Evolutionary conservation across 2,329 filamentous ascomycete species (phyloP).

Genomic region (Hypoxylon sp.): DNA sequence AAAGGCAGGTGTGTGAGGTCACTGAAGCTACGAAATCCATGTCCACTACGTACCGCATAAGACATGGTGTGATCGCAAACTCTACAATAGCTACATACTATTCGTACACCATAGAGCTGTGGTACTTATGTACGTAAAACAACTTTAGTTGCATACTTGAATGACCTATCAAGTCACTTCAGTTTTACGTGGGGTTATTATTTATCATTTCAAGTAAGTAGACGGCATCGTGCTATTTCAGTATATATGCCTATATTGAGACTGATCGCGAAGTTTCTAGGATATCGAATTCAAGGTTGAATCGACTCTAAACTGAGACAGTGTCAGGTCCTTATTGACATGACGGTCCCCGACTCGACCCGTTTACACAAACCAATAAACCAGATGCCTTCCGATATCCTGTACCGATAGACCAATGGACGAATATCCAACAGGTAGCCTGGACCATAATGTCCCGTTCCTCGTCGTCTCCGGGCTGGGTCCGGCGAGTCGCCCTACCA

Average conservation of each 20-base stretch:
- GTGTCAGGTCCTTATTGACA: slow-evolving; percentile 11
- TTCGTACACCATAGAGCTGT: too few species aligned
- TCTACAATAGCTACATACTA: not conserved
- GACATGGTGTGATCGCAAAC: slow-evolving; percentile 19
- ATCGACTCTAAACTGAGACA: slow-evolving; percentile 3
- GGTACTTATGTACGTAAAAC: too few species aligned
- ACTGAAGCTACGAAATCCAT: slow-evolving; percentile 26
- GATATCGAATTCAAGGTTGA: slow-evolving; percentile 18
- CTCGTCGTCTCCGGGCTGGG: slow-evolving; percentile 82
- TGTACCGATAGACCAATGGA: slow-evolving; percentile 65
- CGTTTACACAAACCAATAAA: slow-evolving; percentile 20
- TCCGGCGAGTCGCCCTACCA: slow-evolving; percentile 49
- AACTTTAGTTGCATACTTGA: too few species aligned
- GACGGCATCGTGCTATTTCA: too few species aligned
- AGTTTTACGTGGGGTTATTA: too few species aligned
- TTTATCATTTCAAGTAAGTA: too few species aligned
- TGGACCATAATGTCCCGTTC: slow-evolving; percentile 87
- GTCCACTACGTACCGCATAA: slow-evolving; percentile 2
- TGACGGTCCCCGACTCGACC: slow-evolving; percentile 12
- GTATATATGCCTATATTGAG: too few species aligned
- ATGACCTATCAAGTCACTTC: not conserved
- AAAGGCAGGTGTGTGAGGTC: slow-evolving; percentile 32
- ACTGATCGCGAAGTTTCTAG: slow-evolving; percentile 25
- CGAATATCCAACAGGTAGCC: slow-evolving; percentile 79
- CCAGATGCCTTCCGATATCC: slow-evolving; percentile 35